Evolutionary conservation across 176 grass and related monocot genomes (phyloP).

Genomic region (Lolium perenne): DNA sequence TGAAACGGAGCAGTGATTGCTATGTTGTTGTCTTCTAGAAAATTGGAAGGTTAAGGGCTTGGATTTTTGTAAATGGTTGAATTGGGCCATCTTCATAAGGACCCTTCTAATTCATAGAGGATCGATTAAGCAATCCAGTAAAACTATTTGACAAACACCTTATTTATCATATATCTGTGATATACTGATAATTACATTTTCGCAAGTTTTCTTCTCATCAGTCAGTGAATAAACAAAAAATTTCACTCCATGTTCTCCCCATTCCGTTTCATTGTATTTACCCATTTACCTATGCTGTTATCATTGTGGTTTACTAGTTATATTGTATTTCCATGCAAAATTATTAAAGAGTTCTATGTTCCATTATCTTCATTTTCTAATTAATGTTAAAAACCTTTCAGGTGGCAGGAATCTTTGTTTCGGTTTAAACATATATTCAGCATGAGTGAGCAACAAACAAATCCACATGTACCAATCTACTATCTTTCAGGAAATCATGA

Average conservation of each 20-base stretch:
- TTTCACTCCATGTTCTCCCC: neutral
- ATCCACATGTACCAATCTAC: slow-evolving; percentile 63
- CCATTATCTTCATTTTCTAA: slow-evolving; percentile 16
- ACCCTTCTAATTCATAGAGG: slow-evolving; percentile 15
- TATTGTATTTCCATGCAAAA: slow-evolving; percentile 8
- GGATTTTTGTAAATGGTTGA: neutral
- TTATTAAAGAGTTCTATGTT: slow-evolving; percentile 37
- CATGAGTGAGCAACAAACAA: slow-evolving; percentile 64
- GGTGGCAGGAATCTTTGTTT: slow-evolving; percentile 85
- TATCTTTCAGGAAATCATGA: slow-evolving; percentile 98
- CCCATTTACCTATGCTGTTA: neutral
- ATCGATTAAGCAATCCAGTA: neutral
- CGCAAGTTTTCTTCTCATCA: slow-evolving; percentile 1
- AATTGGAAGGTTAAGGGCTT: neutral
- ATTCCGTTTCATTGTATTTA: neutral
- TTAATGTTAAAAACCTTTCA: slow-evolving; percentile 50
- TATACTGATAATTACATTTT: neutral
- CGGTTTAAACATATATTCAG: slow-evolving; percentile 97
- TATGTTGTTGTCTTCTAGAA: slow-evolving; percentile 5
- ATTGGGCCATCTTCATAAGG: neutral
- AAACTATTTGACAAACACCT: neutral
- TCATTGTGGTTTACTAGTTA: neutral
- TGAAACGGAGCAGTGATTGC: neutral
- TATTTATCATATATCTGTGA: neutral
- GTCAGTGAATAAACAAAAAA: slow-evolving; percentile 12